phyloP scores from a whole-genome alignment of 129 eudicot species.

The Pulicaria dysenterica region DNA sequence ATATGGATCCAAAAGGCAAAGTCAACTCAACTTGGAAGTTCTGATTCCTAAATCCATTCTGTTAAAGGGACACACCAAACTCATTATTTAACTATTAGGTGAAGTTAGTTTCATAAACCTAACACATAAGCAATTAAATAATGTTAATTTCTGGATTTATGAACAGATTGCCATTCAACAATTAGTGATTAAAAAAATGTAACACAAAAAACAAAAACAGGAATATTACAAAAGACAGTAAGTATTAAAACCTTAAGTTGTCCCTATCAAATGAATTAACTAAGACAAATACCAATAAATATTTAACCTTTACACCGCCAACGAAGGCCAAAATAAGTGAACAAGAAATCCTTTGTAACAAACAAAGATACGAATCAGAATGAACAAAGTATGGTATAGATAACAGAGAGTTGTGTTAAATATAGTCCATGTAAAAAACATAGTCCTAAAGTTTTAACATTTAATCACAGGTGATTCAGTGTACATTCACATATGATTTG shows the following conservation, averaged over 20 bases:
- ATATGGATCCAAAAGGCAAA: not conserved
- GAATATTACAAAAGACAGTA: slow-evolving; percentile 15
- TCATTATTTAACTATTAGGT: slow-evolving; percentile 10
- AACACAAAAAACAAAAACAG: slow-evolving; percentile 23
- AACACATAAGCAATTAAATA: slow-evolving; percentile 12
- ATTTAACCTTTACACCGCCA: not conserved
- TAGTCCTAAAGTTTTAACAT: too few relatives aligned
- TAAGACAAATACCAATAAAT: slow-evolving; percentile 3
- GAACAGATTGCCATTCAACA: slow-evolving; percentile 13
- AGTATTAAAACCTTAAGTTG: slow-evolving; percentile 28
- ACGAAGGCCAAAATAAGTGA: slow-evolving; percentile 14
- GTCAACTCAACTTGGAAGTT: slow-evolving; percentile 30
- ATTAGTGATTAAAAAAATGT: slow-evolving; percentile 10
- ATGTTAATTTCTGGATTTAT: not conserved
- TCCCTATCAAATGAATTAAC: slow-evolving; percentile 27
- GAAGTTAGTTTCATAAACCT: slow-evolving; percentile 10
- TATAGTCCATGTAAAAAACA: too few relatives aligned
- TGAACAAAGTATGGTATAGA: slow-evolving; percentile 14
- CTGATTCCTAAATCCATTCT: slow-evolving; percentile 17
- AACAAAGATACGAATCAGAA: slow-evolving; percentile 30
- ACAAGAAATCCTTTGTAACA: slow-evolving; percentile 9
- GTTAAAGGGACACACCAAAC: slow-evolving; percentile 27
- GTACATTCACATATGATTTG: too few relatives aligned
- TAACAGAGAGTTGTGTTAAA: too few relatives aligned
- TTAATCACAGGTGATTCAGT: too few relatives aligned